Base-by-base conservation (phyloP, 768 basidiomycete genomes). In the Gloeostereum incarnatum region DNA sequence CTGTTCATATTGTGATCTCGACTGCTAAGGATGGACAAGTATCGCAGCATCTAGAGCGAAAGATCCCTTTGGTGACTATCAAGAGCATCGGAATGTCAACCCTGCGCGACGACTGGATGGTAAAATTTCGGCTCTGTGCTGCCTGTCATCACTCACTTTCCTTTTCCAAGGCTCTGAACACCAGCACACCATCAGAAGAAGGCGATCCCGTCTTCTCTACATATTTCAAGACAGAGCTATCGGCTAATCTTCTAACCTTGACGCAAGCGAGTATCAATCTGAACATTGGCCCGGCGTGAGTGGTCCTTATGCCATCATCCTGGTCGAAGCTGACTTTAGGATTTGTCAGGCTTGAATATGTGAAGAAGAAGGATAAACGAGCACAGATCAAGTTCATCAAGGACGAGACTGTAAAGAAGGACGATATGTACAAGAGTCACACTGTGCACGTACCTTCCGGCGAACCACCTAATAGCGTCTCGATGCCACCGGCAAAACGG, bases 331-430 rank as follows among this genome's bases (percentile, higher is more conserved):
- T 44, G 33, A 20, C 35, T 50, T 19, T 40, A 27, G 34, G 18
- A n/a, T 43, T 8, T 14, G n/a, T 0, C 39, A 97, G 88, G 6
- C 62, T 97, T 43, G 78, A 87, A 40, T 98, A 97, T 57, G 69
- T 71, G 29, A 98, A 99, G 72, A 99, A 99, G 74, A 98, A 91
- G 62, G 93, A 93, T 46, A 99, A 98, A 65, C 78, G 78, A 52
- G 78, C 83, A 3, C 69, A 75, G 38, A 89, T 99, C 60, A 84
- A 83, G 56, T 83, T 89, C 45, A 57, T 81, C 50, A 94, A 87
- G 66, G 92, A 97, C 53, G 93, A 98, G 59, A 77, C 80, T 6
- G 63, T 94, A 14, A 62, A 55, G 8, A 76, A 75, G 40, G 80
- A 84, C 43, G 96, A 91, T 52, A 50, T 74, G 7, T 99, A 99